A percentile compares a stretch with the other conserved stretches of the same genome.
These are phyloP conservation scores for Coelastrella sp. DNA, from an alignment of 139 green algal species.

Conservation along the genomic window DNA sequence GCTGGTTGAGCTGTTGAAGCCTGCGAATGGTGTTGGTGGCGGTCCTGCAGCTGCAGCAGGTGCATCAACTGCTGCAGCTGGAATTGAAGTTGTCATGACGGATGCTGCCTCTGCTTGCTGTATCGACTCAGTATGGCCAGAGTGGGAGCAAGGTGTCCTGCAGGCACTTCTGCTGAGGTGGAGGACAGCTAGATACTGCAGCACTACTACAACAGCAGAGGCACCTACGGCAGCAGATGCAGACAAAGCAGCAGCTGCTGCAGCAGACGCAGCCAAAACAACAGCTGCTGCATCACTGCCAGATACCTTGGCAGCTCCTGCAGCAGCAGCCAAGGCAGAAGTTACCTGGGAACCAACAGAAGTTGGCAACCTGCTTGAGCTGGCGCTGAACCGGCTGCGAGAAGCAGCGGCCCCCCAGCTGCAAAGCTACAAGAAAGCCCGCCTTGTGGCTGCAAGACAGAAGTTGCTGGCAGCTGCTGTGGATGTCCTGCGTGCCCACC, in stretches of 20 bases:
- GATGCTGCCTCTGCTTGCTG: not conserved
- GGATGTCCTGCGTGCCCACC: not conserved
- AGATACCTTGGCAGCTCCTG: too few relatives aligned
- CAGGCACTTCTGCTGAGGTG: conserved; percentile 12
- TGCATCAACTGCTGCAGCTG: too few relatives aligned
- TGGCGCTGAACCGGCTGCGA: not conserved
- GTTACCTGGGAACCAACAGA: not conserved
- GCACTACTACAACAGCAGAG: not conserved
- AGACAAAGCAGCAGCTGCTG: too few relatives aligned
- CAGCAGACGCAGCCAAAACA: too few relatives aligned
- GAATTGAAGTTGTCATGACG: not conserved
- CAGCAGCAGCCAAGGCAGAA: conserved; percentile 1
- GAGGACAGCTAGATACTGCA: conserved; percentile 26
- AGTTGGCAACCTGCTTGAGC: not conserved
- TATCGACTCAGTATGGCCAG: not conserved
- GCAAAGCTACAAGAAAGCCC: conserved; percentile 3
- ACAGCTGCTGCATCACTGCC: too few relatives aligned
- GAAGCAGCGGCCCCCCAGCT: conserved; percentile 9
- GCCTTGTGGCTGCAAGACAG: not conserved
- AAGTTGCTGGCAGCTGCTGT: not conserved
- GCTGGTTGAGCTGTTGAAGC: conserved; percentile 19
- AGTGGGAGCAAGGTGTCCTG: conserved; percentile 12
- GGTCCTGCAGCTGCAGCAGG: too few relatives aligned
- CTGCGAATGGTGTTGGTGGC: too few relatives aligned
- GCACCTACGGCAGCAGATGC: too few relatives aligned